These are phyloP conservation scores for Pleurotus eryngii DNA, from an alignment of 768 basidiomycete genomes.

Conservation along the genomic window DNA sequence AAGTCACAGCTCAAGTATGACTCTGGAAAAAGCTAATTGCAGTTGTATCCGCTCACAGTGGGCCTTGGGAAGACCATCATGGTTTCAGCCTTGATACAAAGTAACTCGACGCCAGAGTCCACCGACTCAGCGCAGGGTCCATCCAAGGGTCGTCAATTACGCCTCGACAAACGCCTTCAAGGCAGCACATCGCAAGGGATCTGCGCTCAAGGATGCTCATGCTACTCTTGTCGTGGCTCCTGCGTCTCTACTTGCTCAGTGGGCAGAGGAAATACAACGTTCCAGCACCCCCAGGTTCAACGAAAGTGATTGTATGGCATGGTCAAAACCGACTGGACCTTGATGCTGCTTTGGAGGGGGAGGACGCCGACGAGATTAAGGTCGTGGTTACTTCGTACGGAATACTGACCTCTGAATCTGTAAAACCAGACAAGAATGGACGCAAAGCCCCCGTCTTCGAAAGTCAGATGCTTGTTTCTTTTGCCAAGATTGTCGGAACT, in stretches of 20 bases:
- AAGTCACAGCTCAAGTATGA: conserved; percentile 16
- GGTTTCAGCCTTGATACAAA: conserved; percentile 87
- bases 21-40: too few species aligned
- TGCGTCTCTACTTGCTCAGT: conserved; percentile 86
- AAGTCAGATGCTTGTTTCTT: conserved; percentile 36
- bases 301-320: conserved; percentile 79
- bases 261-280: conserved; percentile 89
- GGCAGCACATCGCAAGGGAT: conserved; percentile 31
- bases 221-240: conserved; percentile 92
- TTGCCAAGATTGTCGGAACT: background rate
- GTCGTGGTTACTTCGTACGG: conserved; percentile 94
- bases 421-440: conserved; percentile 54
- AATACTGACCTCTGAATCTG: conserved; percentile 83
- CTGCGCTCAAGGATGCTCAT: conserved; percentile 31
- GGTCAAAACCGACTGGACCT: conserved; percentile 82
- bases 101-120: conserved; percentile 52
- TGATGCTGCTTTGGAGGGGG: conserved; percentile 51
- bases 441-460: conserved; percentile 64
- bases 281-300: conserved; percentile 66
- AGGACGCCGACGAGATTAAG: conserved; percentile 52
- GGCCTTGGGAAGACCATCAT: conserved; percentile 97
- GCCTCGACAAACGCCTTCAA: conserved; percentile 64
- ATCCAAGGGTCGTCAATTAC: conserved; percentile 52
- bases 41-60: conserved; percentile 43
- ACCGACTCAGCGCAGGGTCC: conserved; percentile 24